Conservation (phyloP, 2,329 filamentous ascomycete species). For the Exophiala lecanii-corni region DNA sequence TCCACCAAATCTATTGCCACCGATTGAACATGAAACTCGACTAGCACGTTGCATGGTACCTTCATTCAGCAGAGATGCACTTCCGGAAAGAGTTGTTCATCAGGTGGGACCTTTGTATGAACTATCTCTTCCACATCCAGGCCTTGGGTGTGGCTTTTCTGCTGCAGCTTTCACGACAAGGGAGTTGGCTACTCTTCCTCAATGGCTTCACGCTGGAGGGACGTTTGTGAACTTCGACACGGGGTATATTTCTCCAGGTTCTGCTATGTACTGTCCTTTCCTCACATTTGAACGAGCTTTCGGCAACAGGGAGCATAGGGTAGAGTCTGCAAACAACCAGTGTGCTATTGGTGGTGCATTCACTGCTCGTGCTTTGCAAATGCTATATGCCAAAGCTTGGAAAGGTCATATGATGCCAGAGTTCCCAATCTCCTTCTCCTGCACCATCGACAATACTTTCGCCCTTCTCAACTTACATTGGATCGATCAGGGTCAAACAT, state of each 20-base stretch:
- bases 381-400: slow-evolving; percentile 16
- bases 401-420: slow-evolving; percentile 6
- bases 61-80: slow-evolving; percentile 17
- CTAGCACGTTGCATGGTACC: slow-evolving; percentile 23
- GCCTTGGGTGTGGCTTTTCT: slow-evolving; percentile 20
- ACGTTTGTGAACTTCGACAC: slow-evolving; percentile 20
- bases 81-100: slow-evolving; percentile 12
- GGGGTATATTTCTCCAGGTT: slow-evolving; percentile 16
- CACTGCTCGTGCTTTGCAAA: slow-evolving; percentile 14
- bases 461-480: slow-evolving; percentile 22
- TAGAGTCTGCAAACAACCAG: slow-evolving; percentile 23
- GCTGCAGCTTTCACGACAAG: slow-evolving; percentile 10
- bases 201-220: slow-evolving; percentile 18
- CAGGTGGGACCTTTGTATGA: slow-evolving; percentile 18
- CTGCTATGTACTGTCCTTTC: slow-evolving; percentile 16
- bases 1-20: slow-evolving; percentile 21
- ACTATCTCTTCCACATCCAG: slow-evolving; percentile 17
- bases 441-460: slow-evolving; percentile 21
- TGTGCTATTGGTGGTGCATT: slow-evolving; percentile 21
- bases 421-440: slow-evolving; percentile 20
- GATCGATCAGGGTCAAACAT: slow-evolving; percentile 17
- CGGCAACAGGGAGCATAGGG: slow-evolving; percentile 17
- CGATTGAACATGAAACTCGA: slow-evolving; percentile 11
- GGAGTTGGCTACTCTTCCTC: slow-evolving; percentile 14
- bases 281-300: slow-evolving; percentile 20